Conservation (phyloP, 805 yeast species). For the Wickerhamomyces silvicola region DNA sequence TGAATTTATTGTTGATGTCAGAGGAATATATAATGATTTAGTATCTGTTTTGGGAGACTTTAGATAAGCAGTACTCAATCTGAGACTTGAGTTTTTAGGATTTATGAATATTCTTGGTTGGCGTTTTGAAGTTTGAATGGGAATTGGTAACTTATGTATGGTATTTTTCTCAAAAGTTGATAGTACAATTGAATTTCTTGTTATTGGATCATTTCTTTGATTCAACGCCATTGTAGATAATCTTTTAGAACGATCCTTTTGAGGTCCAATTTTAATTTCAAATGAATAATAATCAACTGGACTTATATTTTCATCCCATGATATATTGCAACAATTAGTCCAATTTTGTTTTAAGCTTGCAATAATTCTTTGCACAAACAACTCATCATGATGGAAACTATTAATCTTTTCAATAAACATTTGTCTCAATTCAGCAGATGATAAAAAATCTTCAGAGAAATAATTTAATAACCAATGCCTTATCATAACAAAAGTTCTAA, state of each 20-base stretch:
- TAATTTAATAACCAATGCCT: slow-evolving; percentile 90
- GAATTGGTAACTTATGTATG: slow-evolving; percentile 17
- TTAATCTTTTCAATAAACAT: slow-evolving; percentile 34
- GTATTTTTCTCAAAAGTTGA: slow-evolving; percentile 21
- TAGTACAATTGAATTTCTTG: slow-evolving; percentile 35
- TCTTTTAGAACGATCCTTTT: slow-evolving; percentile 22
- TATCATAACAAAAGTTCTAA: slow-evolving; percentile 79
- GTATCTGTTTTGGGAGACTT: slow-evolving; percentile 2
- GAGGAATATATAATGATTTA: slow-evolving; percentile 16
- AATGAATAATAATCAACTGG: slow-evolving; percentile 13
- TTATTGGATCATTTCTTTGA: slow-evolving; percentile 32
- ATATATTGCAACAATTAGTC: slow-evolving; percentile 30
- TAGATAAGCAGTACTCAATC: slow-evolving; percentile 9
- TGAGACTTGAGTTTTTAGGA: slow-evolving; percentile 21
- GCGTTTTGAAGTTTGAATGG: slow-evolving; percentile 3
- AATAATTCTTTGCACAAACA: slow-evolving; percentile 31
- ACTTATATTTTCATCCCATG: slow-evolving; percentile 27
- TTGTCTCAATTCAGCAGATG: slow-evolving; percentile 40
- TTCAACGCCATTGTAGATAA: slow-evolving; percentile 31
- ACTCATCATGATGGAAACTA: slow-evolving; percentile 11
- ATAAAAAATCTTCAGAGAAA: slow-evolving; percentile 76
- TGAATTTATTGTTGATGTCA: slow-evolving; percentile 12
- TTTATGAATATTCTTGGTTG: slow-evolving; percentile 16
- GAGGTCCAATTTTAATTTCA: slow-evolving; percentile 23
- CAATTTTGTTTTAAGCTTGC: slow-evolving; percentile 44